A percentile compares a stretch with the other conserved stretches of the same genome.
phyloP scores from a whole-genome alignment of 768 basidiomycete genomes.

The Boletus sensibilis region DNA sequence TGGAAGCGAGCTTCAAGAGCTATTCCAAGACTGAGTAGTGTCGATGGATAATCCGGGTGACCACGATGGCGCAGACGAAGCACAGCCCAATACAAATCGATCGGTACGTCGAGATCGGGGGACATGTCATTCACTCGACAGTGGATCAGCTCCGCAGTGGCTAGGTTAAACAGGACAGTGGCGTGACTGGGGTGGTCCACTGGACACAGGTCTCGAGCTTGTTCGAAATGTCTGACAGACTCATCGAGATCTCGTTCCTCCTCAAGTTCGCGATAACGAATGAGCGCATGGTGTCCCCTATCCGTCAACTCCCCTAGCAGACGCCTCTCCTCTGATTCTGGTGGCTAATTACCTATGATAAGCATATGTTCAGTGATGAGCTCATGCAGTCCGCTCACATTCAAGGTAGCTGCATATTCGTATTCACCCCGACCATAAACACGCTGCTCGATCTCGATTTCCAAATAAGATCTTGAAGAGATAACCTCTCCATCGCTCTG shows the following conservation, averaged over 20 bases:
- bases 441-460: neutral
- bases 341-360: neutral
- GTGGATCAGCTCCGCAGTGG: neutral
- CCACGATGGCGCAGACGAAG: conserved; percentile 1
- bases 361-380: neutral
- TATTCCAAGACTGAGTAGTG: neutral
- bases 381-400: neutral
- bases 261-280: neutral
- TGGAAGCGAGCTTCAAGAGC: conserved; percentile 10
- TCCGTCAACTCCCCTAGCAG: neutral
- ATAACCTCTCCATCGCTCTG: neutral
- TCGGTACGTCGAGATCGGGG: conserved; percentile 1
- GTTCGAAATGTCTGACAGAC: conserved; percentile 14
- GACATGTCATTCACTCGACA: neutral
- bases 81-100: neutral
- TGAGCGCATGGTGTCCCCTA: neutral
- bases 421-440: neutral
- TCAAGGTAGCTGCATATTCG: neutral
- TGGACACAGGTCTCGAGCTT: conserved; percentile 14
- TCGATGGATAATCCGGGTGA: neutral
- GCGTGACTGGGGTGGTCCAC: conserved; percentile 11
- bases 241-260: conserved; percentile 13
- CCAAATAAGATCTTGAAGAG: neutral
- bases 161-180: conserved; percentile 11
- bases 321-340: neutral